Evolutionary conservation across 2,329 filamentous ascomycete species (phyloP), one percentile per base, ranked within the genome.

Genomic region (Colletotrichum chlorophyti): DNA sequence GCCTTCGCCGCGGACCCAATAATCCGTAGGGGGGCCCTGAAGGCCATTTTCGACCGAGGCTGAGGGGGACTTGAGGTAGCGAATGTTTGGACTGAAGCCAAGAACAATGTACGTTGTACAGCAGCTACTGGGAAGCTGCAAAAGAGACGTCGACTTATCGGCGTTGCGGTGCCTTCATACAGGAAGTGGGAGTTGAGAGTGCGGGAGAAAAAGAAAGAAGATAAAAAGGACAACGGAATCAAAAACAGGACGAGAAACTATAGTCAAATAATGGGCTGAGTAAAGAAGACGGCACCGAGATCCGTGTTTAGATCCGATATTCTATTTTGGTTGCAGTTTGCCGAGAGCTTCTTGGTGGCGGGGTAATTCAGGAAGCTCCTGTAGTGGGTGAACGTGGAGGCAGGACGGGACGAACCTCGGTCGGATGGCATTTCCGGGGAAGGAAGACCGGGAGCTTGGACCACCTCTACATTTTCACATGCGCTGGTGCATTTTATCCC

Each of bases 381-480:
- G 47, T 15, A 24, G 34, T 15, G 42, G 26, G 26, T 31, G 27
- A 27, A 3, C 43, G 32, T 27, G 2, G 17, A 53, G 49, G 26
- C 35, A 46, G 48, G 3, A 32, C 29, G 40, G 35, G 35, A 42
- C 10, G 55, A 59, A 43, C 55, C 55, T 59, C 55, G 55, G 55
- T 38, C 50, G 19, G 50, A 54, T 31, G 50, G 54, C 50, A 43
- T 9, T 48, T 54, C 46, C 11, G 29, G 45, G 52, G 29, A 48
- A 19, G n/a, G 12, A 21, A 11, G 26, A 23, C 17, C 29, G 52
- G 52, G 19, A 31, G 23, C 10, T 21, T 8, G 3, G 0, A 3
- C 10, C n/a, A n/a, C n/a, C n/a, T n/a, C n/a, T n/a, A n/a, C n/a
- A n/a, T n/a, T n/a, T n/a, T n/a, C n/a, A n/a, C n/a, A n/a, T n/a